A percentile compares a stretch with the other conserved stretches of the same genome.
Conservation (phyloP, 768 basidiomycete species). For the Pleurotus salmoneostramineus region DNA sequence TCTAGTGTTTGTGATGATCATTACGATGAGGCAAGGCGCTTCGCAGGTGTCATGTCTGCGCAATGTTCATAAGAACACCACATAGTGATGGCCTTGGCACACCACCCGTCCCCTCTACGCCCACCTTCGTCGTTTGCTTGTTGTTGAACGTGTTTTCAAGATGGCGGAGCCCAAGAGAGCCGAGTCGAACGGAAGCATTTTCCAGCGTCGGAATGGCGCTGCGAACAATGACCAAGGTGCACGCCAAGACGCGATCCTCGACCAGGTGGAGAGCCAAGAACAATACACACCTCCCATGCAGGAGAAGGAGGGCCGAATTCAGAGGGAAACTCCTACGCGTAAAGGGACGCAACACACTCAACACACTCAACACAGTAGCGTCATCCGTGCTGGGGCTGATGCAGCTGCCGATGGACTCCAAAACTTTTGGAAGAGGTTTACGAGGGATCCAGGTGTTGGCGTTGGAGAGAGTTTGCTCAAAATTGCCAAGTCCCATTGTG, state of each 20-base stretch:
- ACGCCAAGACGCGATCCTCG: background rate
- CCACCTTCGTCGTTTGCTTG: background rate
- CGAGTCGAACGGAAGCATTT: background rate
- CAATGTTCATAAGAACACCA: no score
- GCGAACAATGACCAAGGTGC: background rate
- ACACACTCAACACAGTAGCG: background rate
- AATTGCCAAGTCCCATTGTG: slow-evolving; percentile 52
- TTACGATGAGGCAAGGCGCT: no score
- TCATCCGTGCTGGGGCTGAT: background rate
- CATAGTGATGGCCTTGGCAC: background rate
- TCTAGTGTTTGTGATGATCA: no score
- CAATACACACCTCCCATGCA: background rate
- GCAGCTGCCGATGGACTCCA: background rate
- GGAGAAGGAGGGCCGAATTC: no score
- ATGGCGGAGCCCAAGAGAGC: background rate
- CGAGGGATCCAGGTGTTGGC: slow-evolving; percentile 43
- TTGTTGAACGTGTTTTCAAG: background rate
- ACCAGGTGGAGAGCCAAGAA: slow-evolving; percentile 6
- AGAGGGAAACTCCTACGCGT: no score
- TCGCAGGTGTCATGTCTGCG: no score
- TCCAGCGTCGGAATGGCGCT: background rate
- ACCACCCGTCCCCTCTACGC: background rate
- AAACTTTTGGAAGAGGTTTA: slow-evolving; percentile 40
- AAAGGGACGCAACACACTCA: background rate
- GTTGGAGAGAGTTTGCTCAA: slow-evolving; percentile 39